A percentile compares a stretch with the other conserved stretches of the same genome.
These are phyloP conservation scores for Boletus speciosus DNA, from an alignment of 768 basidiomycete species.

Conservation along the genomic window DNA sequence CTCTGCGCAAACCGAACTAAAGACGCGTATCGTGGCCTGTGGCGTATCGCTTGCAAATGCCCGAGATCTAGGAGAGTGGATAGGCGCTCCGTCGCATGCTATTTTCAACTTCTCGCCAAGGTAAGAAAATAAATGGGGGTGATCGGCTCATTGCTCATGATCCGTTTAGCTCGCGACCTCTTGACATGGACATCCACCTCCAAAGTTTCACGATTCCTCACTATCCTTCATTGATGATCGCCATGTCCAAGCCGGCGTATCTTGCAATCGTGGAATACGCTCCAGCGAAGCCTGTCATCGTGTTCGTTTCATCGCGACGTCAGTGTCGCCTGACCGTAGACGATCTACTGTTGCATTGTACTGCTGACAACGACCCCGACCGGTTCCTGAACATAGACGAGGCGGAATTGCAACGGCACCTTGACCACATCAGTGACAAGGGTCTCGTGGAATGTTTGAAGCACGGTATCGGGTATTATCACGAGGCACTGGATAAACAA, in stretches of 20 bases:
- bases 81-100: conserved; percentile 88
- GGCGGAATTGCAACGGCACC: conserved; percentile 79
- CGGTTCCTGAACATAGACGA: conserved; percentile 88
- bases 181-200: conserved; percentile 96
- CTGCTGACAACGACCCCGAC: conserved; percentile 79
- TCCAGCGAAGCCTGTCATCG: conserved; percentile 78
- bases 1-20: conserved; percentile 86
- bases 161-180: conserved; percentile 74
- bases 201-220: conserved; percentile 97
- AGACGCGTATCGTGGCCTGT: conserved; percentile 92
- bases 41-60: conserved; percentile 96
- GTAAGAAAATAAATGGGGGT: conserved; percentile 33
- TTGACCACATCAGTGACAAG: conserved; percentile 78
- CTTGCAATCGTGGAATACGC: conserved; percentile 89
- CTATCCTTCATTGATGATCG: conserved; percentile 97
- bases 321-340: conserved; percentile 94
- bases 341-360: conserved; percentile 84
- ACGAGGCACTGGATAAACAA: conserved; percentile 87
- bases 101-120: conserved; percentile 98
- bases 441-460: conserved; percentile 75
- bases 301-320: conserved; percentile 89
- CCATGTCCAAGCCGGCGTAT: conserved; percentile 98
- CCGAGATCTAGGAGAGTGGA: conserved; percentile 95
- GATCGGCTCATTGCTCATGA: conserved; percentile 8
- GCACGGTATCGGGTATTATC: conserved; percentile 92